Percentiles rank a stretch among this genome's conserved stretches.
These are phyloP conservation scores for Microcos paniculata DNA, from an alignment of 345 rosid genomes.

Conservation along the genomic window DNA sequence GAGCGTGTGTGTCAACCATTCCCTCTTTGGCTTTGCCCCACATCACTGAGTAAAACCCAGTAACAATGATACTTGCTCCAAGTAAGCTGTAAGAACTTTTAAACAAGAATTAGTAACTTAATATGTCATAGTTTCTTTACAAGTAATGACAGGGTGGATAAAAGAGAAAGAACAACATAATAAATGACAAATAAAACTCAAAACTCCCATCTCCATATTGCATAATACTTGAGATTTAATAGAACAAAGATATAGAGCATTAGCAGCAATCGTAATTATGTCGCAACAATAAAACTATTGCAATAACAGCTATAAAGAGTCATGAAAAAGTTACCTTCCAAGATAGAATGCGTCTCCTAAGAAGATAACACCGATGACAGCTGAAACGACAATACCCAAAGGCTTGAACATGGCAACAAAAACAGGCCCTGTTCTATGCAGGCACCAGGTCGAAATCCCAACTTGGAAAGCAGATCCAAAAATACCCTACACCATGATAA, in stretches of 20 bases:
- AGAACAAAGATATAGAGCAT: no score
- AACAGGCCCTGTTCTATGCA: conserved; percentile 60
- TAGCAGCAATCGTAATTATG: neutral
- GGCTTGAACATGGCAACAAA: conserved; percentile 75
- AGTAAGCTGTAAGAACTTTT: conserved; percentile 36
- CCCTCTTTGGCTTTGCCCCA: conserved; percentile 58
- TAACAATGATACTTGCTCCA: conserved; percentile 45
- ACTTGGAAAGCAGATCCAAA: conserved; percentile 67
- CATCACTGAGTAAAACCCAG: conserved; percentile 54
- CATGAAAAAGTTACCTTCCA: conserved; percentile 42
- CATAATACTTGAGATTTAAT: no score
- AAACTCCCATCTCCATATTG: neutral
- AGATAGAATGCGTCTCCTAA: conserved; percentile 51
- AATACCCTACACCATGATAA: conserved; percentile 21
- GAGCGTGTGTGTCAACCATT: conserved; percentile 19
- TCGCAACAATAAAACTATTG: neutral
- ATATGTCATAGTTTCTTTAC: neutral
- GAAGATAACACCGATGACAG: conserved; percentile 41
- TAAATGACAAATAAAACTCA: neutral
- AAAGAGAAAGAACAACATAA: conserved; percentile 6
- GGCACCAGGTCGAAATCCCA: conserved; percentile 57
- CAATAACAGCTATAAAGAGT: neutral
- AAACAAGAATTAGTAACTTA: neutral
- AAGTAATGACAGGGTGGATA: neutral
- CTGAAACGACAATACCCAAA: conserved; percentile 54